Conservation (phyloP, 257 asterid genomes). For the Salvia rosmarinus region DNA sequence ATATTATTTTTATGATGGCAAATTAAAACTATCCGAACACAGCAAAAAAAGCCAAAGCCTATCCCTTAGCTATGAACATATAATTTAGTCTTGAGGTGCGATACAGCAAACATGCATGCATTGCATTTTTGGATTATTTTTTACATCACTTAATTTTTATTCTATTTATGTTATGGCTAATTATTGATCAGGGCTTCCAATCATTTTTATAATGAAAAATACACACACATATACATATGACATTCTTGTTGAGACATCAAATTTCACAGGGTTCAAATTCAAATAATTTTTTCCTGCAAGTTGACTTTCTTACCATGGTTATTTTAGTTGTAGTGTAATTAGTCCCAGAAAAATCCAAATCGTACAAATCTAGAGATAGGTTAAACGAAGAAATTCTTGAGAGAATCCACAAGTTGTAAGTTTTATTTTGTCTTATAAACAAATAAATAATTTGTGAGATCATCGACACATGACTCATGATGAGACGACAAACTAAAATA, state of each 20-base stretch:
- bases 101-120: conserved; percentile 6
- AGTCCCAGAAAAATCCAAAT: not conserved
- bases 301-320: not conserved
- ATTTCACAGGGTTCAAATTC: not conserved
- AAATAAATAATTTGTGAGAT: not conserved
- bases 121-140: not conserved
- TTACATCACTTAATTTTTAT: not conserved
- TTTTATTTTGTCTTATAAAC: not conserved
- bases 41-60: conserved; percentile 36
- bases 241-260: too few relatives aligned
- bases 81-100: not conserved
- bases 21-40: conserved; percentile 4
- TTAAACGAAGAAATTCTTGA: not conserved
- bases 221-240: too few relatives aligned
- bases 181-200: not conserved
- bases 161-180: not conserved
- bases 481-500: not conserved
- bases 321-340: not conserved
- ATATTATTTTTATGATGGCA: not conserved
- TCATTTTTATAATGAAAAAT: too few relatives aligned
- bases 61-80: not conserved
- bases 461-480: not conserved
- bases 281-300: not conserved
- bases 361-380: not conserved
- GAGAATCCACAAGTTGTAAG: not conserved